phyloP scores from a whole-genome alignment of 2,329 filamentous ascomycete species.

The Byssoonygena ceratinophila region DNA sequence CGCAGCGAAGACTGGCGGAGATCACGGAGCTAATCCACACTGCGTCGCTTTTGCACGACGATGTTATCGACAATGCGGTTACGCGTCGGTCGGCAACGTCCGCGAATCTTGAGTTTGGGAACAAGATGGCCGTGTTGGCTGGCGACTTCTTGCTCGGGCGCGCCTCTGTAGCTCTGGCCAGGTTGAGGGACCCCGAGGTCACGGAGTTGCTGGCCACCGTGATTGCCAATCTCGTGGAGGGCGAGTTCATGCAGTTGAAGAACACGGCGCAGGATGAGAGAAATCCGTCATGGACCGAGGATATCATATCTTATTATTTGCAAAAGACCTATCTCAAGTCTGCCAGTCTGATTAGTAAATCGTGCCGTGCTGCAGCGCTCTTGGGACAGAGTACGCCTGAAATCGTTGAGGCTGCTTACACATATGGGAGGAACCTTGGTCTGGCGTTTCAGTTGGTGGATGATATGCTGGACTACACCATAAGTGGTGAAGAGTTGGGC shows the following conservation, averaged over 20 bases:
- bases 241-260: conserved; percentile 98
- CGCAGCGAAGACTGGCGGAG: conserved; percentile 82
- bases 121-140: conserved; percentile 97
- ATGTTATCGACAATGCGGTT: conserved; percentile 89
- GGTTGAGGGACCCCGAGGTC: conserved; percentile 84
- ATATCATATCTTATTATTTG: conserved; percentile 83
- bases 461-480: conserved; percentile 94
- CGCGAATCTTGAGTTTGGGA: conserved; percentile 90
- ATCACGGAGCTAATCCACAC: conserved; percentile 98
- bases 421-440: conserved; percentile 86
- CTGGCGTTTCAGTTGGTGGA: conserved; percentile 95
- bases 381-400: conserved; percentile 65
- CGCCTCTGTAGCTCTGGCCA: conserved; percentile 84
- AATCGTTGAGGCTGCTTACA: conserved; percentile 82
- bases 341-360: conserved; percentile 90
- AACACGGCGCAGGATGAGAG: conserved; percentile 85
- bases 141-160: conserved; percentile 93
- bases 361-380: conserved; percentile 78
- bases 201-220: conserved; percentile 90
- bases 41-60: conserved; percentile 90
- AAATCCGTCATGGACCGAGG: conserved; percentile 74
- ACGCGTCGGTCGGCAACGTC: conserved; percentile 74
- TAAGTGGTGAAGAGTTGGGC: conserved; percentile 70
- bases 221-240: conserved; percentile 94
- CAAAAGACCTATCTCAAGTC: conserved; percentile 98